Conservation (phyloP, 164 flowering plant genomes). For the Kingdonia uniflora region DNA sequence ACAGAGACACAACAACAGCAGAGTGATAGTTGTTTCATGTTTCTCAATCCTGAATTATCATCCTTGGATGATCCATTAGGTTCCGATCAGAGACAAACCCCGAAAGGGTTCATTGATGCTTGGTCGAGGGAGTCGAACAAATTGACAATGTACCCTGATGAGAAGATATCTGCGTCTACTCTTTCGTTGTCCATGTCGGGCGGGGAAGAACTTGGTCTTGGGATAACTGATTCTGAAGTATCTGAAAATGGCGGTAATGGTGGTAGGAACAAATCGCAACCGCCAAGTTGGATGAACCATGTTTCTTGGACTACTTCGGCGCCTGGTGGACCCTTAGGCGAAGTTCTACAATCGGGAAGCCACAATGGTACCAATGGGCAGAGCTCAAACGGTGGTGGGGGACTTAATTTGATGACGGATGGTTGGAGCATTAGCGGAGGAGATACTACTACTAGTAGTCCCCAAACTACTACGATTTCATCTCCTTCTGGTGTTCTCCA, state of each 20-base stretch:
- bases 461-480: constrained; percentile 17
- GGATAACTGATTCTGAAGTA: constrained; percentile 11
- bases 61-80: constrained; percentile 3
- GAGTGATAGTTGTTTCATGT: constrained; percentile 17
- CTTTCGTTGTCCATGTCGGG: constrained; percentile 51
- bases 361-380: constrained; percentile 1
- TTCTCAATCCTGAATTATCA: constrained; percentile 16
- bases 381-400: constrained; percentile 22
- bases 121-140: constrained; percentile 33
- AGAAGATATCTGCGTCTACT: constrained; percentile 27
- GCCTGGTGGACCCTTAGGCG: constrained; percentile 79
- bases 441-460: constrained; percentile 6
- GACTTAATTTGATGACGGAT: constrained; percentile 22
- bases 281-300: constrained; percentile 34
- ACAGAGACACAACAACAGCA: constrained; percentile 12
- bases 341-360: constrained; percentile 47
- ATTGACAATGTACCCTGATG: constrained; percentile 13
- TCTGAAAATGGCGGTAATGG: constrained; percentile 11
- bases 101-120: constrained; percentile 53
- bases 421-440: constrained; percentile 15
- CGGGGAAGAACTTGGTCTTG: constrained; percentile 16
- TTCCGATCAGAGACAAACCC: constrained; percentile 13
- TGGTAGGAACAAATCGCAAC: constrained; percentile 11
- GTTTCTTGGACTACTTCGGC: constrained; percentile 39
- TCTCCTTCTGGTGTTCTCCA: constrained; percentile 59